These are phyloP conservation scores for Brettanomyces sp. DNA, from an alignment of 805 yeast genomes.

Conservation along the genomic window DNA sequence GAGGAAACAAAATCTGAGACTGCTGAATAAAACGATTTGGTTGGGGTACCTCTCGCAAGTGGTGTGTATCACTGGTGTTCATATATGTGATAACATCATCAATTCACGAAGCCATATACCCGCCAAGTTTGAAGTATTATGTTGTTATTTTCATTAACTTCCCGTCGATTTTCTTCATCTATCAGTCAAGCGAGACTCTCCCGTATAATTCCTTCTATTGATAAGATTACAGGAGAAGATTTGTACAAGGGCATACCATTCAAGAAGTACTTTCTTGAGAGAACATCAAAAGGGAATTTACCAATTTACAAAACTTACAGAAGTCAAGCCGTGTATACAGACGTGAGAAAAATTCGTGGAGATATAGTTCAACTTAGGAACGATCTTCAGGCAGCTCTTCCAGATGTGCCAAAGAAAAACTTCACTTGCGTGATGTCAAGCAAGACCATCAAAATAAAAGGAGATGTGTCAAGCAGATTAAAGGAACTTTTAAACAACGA, in stretches of 20 bases:
- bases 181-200: slow-evolving; percentile 3
- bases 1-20: too few relatives aligned
- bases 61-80: too few relatives aligned
- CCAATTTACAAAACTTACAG: slow-evolving; percentile 74
- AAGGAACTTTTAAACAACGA: slow-evolving; percentile 24
- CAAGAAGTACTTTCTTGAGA: slow-evolving; percentile 32
- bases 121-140: too few relatives aligned
- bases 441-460: slow-evolving; percentile 43
- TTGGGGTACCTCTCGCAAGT: too few relatives aligned
- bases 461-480: slow-evolving; percentile 31
- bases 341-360: slow-evolving; percentile 64
- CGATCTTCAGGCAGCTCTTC: slow-evolving; percentile 48
- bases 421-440: slow-evolving; percentile 43
- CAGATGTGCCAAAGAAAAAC: slow-evolving; percentile 32
- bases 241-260: slow-evolving; percentile 24
- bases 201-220: slow-evolving; percentile 19
- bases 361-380: slow-evolving; percentile 54
- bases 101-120: too few relatives aligned
- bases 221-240: slow-evolving; percentile 15
- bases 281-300: slow-evolving; percentile 56
- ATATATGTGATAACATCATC: too few relatives aligned
- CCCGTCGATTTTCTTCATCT: background rate
- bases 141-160: too few relatives aligned
- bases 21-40: too few relatives aligned
- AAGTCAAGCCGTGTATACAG: slow-evolving; percentile 57